phyloP scores from a whole-genome alignment of 805 yeast genomes.

The Yarrowia sp. region DNA sequence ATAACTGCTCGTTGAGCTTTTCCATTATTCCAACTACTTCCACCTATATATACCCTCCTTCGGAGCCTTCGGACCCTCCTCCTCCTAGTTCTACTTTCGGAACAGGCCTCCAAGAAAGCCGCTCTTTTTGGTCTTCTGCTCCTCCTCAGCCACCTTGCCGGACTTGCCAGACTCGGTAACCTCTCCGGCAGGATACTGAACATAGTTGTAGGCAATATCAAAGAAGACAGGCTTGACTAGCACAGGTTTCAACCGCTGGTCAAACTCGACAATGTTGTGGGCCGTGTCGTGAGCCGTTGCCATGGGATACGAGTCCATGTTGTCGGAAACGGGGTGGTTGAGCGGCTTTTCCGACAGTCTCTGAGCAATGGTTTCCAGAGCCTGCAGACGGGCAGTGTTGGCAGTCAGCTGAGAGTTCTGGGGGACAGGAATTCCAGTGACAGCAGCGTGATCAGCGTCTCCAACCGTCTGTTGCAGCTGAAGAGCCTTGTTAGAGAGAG shows the following conservation, averaged over 20 bases:
- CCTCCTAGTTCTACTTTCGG: too few species aligned
- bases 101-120: neutral
- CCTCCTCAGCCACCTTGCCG: neutral
- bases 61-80: too few species aligned
- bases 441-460: neutral
- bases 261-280: slow-evolving; percentile 36
- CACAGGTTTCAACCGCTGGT: slow-evolving; percentile 52
- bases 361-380: slow-evolving; percentile 17
- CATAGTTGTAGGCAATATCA: slow-evolving; percentile 83
- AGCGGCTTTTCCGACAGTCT: neutral
- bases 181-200: slow-evolving; percentile 43
- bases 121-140: neutral
- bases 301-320: slow-evolving; percentile 43
- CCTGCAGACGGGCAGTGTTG: slow-evolving; percentile 5
- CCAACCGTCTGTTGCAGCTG: slow-evolving; percentile 21
- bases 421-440: slow-evolving; percentile 10
- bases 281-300: slow-evolving; percentile 34
- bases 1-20: too few species aligned
- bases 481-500: slow-evolving; percentile 32
- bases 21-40: neutral
- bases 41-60: too few species aligned
- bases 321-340: slow-evolving; percentile 43
- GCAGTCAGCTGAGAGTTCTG: neutral
- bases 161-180: too few species aligned
- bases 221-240: slow-evolving; percentile 85